Percentiles rank a stretch among this genome's conserved stretches.
These are phyloP conservation scores for Aspergillus sp. DNA, from an alignment of 2,329 filamentous ascomycete genomes.

Conservation along the genomic window DNA sequence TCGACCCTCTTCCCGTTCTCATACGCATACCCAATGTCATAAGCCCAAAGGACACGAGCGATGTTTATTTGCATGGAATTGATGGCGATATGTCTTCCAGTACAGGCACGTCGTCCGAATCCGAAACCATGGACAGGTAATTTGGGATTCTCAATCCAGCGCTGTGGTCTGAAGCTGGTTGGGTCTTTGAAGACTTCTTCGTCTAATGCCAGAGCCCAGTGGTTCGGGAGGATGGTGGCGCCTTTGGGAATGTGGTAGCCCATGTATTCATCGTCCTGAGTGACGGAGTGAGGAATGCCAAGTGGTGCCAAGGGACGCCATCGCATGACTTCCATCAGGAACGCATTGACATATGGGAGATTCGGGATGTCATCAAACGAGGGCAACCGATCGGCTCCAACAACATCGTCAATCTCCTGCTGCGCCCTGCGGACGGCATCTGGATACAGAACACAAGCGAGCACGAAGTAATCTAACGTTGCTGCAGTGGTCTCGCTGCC, in stretches of 20 bases:
- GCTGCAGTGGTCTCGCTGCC: slow-evolving; percentile 44
- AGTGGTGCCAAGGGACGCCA: slow-evolving; percentile 33
- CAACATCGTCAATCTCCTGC: slow-evolving; percentile 28
- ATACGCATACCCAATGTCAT: slow-evolving; percentile 10
- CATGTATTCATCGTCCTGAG: slow-evolving; percentile 42
- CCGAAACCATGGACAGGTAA: slow-evolving; percentile 44
- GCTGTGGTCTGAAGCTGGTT: slow-evolving; percentile 32
- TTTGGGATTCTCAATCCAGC: slow-evolving; percentile 29
- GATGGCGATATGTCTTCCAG: slow-evolving; percentile 24
- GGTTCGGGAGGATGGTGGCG: slow-evolving; percentile 39
- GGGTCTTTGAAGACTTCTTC: slow-evolving; percentile 33
- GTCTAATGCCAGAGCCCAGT: slow-evolving; percentile 39
- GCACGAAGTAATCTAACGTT: slow-evolving; percentile 41
- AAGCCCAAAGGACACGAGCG: slow-evolving; percentile 47
- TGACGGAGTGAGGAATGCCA: slow-evolving; percentile 41
- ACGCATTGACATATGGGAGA: slow-evolving; percentile 21
- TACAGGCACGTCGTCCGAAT: slow-evolving; percentile 48
- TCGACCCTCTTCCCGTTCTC: slow-evolving; percentile 15
- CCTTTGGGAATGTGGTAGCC: slow-evolving; percentile 45
- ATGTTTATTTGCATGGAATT: slow-evolving; percentile 48
- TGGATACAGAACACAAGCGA: slow-evolving; percentile 41
- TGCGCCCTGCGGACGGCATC: slow-evolving; percentile 35
- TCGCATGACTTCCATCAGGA: slow-evolving; percentile 24
- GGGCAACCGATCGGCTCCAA: slow-evolving; percentile 26
- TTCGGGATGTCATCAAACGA: slow-evolving; percentile 17